Base-by-base conservation (phyloP, 2,329 filamentous ascomycete species). In the Penicillium sp. region DNA sequence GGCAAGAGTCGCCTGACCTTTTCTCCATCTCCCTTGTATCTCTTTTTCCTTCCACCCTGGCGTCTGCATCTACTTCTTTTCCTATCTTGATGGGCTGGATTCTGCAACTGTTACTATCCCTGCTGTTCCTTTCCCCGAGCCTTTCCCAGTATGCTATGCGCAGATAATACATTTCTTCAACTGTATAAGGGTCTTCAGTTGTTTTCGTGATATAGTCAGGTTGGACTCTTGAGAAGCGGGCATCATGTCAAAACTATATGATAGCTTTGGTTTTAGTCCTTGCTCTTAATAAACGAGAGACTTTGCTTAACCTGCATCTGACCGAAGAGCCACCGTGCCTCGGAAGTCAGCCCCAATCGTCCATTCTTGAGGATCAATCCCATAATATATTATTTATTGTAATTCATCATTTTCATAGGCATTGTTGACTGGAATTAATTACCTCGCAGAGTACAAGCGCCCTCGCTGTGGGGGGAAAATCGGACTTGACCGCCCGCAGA, bases 91-190 rank as follows among this genome's bases (percentile, higher is more conserved):
- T 52, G 53, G 55, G 51, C 47, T 51, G 38, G 56, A 48, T 54
- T 48, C 36, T 48, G 53, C 32, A 41, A 23, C 33, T 37, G 39
- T 39, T 39, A 48, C 48, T 54, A 48, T 43, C 40, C 46, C 43
- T 42, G 39, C 45, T 55, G 35, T 43, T 45, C 35, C 35, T 47
- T 48, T 44, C 42, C 28, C 35, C 44, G 47, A 47, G 45, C 45
- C 30, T 44, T 43, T 39, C 35, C 47, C 44, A 59, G 58, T 61
- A 61, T 61, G 51, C 47, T 52, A 60, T 52, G 45, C 49, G 45
- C 54, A 61, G 55, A 62, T 62, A 62, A 62, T 62, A 56, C 45
- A 45, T 49, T 48, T 36, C 35, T 45, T 32, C 32, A 35, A 39
- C 34, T 48, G 40, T 45, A 48, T 43, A 29, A 33, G 44, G 11